Evolutionary conservation across 78 protist species (phyloP).

Genomic region (Dictyostelium firmibasis): DNA sequence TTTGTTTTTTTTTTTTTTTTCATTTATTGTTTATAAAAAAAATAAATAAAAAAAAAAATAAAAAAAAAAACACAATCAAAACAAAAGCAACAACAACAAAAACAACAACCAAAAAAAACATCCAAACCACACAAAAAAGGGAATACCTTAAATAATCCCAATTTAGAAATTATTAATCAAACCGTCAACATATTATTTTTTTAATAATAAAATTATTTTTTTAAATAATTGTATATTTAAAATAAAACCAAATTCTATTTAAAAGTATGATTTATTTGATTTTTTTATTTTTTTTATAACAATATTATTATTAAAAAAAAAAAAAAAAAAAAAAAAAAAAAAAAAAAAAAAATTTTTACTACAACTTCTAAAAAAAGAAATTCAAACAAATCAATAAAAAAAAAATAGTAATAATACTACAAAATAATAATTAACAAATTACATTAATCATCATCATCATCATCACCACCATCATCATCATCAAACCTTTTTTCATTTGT

Average conservation of each 20-base stretch:
- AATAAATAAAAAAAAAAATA: background rate
- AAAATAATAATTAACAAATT: background rate
- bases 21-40: background rate
- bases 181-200: background rate
- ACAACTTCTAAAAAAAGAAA: background rate
- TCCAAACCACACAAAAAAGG: background rate
- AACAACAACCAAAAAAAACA: background rate
- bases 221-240: too few species aligned
- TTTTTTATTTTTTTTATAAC: too few species aligned
- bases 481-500: background rate
- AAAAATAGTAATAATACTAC: background rate
- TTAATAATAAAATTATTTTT: too few species aligned
- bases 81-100: background rate
- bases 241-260: background rate
- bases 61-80: background rate
- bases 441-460: background rate
- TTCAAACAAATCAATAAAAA: too few species aligned
- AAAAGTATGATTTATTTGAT: background rate
- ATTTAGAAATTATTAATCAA: background rate
- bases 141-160: background rate
- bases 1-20: background rate
- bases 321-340: too few species aligned
- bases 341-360: too few species aligned
- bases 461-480: background rate
- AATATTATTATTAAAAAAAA: too few species aligned